phyloP scores from a whole-genome alignment of 257 asterid genomes.

The Forsythia viridissima region DNA sequence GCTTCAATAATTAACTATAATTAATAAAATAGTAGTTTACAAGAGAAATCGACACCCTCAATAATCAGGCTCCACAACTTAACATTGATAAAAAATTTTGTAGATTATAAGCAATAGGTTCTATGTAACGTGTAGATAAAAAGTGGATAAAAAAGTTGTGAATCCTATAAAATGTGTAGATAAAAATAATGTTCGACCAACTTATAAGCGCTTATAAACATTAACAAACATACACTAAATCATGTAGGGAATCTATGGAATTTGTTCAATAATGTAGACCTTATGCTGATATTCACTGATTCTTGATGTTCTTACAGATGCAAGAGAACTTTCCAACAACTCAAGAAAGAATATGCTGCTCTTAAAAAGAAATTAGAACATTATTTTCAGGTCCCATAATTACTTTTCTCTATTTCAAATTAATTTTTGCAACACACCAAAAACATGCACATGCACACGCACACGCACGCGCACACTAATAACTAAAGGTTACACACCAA shows the following conservation, averaged over 20 bases:
- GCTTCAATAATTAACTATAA: no score
- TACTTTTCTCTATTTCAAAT: neutral
- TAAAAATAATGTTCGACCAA: no score
- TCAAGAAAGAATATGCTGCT: conserved; percentile 68
- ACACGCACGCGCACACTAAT: no score
- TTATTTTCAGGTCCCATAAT: conserved; percentile 65
- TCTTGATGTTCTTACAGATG: conserved; percentile 44
- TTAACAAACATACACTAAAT: neutral
- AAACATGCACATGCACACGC: neutral
- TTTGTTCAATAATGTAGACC: neutral
- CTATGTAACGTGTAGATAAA: no score
- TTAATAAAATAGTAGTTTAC: neutral
- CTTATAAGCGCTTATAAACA: no score
- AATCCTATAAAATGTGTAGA: no score
- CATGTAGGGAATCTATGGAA: neutral
- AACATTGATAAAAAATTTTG: neutral
- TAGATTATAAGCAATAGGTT: neutral
- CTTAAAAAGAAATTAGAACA: conserved; percentile 69
- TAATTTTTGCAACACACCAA: neutral
- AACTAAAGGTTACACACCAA: no score
- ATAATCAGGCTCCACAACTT: neutral
- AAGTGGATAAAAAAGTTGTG: no score
- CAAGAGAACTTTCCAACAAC: conserved; percentile 63
- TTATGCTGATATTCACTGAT: neutral
- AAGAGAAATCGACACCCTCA: no score